Evolutionary conservation across 306 rosid species (phyloP), one percentile per base, ranked within the genome.

Genomic region (Cucumis cinereus): DNA sequence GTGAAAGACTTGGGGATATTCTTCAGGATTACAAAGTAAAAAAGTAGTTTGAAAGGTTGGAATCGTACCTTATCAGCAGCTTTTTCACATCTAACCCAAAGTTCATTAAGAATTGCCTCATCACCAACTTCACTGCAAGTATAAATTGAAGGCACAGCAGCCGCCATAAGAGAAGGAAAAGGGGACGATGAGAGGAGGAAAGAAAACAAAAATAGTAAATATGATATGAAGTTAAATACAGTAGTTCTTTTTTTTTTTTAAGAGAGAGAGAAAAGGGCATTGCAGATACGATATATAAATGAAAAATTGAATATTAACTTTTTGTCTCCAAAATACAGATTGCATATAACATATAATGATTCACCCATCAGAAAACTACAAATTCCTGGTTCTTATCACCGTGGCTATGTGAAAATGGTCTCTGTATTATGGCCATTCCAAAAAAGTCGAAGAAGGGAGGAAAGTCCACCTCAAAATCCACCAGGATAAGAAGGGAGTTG

Each of bases 81-180:
- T 82, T 86, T 86, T 81, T 89, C 93, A 80, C 78, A 90, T 86
- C 93, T 87, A 83, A 86, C 92, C 98, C 98, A 94, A 49, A 94
- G 91, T 82, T 89, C 84, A 83, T 87, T 91, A 61, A 94, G 76
- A 81, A 94, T 88, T 24, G 90, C 98, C 86, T 94, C 98, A 28
- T 94, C 94, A 22, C 97, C 98, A 77, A 80, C 84, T 76, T 90
- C 97, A 84, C 98, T 94, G 84, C 76, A 85, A 52, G 23, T 78
- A 62, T 52, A 19, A 63, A 28, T 62, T 69, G 73, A 43, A 66
- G 22, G 20, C 11, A 45, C 24, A 23, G 56, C 22, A 45, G 38
- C 54, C 36, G 28, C 55, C 74, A 69, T 33, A 45, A 8, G 74
- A 43, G 45, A 15, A 30, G 43, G 45, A 30, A 61, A 28, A 33